Percentiles rank a stretch among this genome's conserved stretches.
Evolutionary conservation across 2,329 filamentous ascomycete genomes (phyloP).

Genomic region (Pseudocercospora musae): DNA sequence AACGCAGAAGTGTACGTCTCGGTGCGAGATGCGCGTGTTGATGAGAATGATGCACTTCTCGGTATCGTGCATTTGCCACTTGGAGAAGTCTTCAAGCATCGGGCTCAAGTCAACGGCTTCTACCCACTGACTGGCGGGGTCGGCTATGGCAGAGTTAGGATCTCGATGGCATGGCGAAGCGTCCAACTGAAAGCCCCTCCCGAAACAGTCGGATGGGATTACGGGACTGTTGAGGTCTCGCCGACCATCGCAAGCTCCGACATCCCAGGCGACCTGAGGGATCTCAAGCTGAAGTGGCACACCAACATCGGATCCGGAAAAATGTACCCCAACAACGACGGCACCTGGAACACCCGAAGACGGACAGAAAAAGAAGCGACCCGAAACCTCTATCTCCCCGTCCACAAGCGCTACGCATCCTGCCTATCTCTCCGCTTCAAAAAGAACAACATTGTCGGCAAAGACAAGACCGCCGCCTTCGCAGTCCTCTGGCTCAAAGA

Average conservation of each 20-base stretch:
- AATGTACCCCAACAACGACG: constrained; percentile 46
- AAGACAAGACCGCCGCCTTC: constrained; percentile 59
- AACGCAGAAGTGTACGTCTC: constrained; percentile 65
- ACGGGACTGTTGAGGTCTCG: constrained; percentile 66
- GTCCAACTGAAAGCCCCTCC: constrained; percentile 60
- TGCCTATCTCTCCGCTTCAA: constrained; percentile 59
- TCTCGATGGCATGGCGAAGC: constrained; percentile 72
- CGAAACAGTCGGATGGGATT: constrained; percentile 65
- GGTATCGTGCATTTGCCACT: constrained; percentile 69
- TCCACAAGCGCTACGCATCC: constrained; percentile 60
- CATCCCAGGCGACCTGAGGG: constrained; percentile 49
- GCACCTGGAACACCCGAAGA: not conserved
- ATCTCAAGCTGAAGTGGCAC: constrained; percentile 55
- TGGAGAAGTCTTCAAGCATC: constrained; percentile 57
- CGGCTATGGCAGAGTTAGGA: constrained; percentile 65
- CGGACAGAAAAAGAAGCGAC: constrained; percentile 34
- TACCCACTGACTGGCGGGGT: constrained; percentile 69
- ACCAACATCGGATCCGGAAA: constrained; percentile 59
- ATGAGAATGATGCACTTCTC: constrained; percentile 66
- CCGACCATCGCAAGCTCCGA: constrained; percentile 49
- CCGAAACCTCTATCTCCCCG: constrained; percentile 53
- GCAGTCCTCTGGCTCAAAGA: constrained; percentile 67
- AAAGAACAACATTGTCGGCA: constrained; percentile 43
- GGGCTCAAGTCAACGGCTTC: constrained; percentile 62
- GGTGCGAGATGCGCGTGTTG: constrained; percentile 64